These are phyloP conservation scores for Populus tomentosa DNA, from an alignment of 441 rosid species.

Conservation along the genomic window DNA sequence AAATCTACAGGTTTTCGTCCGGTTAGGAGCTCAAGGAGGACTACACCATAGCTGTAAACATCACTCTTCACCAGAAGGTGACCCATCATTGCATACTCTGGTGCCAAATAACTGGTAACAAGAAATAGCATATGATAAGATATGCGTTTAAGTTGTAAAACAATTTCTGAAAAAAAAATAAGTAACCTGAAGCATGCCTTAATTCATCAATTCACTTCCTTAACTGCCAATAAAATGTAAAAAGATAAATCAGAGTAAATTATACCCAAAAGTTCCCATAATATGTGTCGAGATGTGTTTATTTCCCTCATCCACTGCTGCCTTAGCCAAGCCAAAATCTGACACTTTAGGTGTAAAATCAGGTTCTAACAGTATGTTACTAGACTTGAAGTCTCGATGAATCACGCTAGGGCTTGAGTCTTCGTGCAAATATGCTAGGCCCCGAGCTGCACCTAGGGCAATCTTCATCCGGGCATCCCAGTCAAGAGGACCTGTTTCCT, in stretches of 20 bases:
- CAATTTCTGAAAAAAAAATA: not conserved
- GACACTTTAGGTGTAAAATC: slow-evolving; percentile 76
- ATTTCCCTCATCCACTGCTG: slow-evolving; percentile 59
- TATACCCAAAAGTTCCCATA: slow-evolving; percentile 81
- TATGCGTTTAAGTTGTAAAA: not conserved
- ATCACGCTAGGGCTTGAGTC: slow-evolving; percentile 75
- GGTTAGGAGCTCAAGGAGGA: slow-evolving; percentile 74
- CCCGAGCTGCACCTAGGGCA: slow-evolving; percentile 19
- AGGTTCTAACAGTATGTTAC: slow-evolving; percentile 68
- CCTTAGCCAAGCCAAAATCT: slow-evolving; percentile 72
- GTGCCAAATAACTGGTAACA: slow-evolving; percentile 55
- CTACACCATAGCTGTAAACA: slow-evolving; percentile 80
- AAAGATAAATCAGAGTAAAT: not conserved
- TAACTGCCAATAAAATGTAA: not conserved
- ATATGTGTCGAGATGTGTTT: slow-evolving; percentile 66
- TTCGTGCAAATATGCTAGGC: slow-evolving; percentile 66
- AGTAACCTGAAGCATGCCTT: not conserved
- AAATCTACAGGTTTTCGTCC: slow-evolving; percentile 76
- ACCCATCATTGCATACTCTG: slow-evolving; percentile 82
- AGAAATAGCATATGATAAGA: slow-evolving; percentile 6
- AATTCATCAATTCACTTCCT: not conserved
- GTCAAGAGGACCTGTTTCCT: slow-evolving; percentile 43
- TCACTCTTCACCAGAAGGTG: slow-evolving; percentile 80
- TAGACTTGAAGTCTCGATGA: slow-evolving; percentile 72
- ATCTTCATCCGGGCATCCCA: slow-evolving; percentile 68